Percentiles rank a stretch among this genome's conserved stretches.
These are phyloP conservation scores for Rhinocladiella mackenziei DNA, from an alignment of 2,329 filamentous ascomycete species.

Conservation along the genomic window DNA sequence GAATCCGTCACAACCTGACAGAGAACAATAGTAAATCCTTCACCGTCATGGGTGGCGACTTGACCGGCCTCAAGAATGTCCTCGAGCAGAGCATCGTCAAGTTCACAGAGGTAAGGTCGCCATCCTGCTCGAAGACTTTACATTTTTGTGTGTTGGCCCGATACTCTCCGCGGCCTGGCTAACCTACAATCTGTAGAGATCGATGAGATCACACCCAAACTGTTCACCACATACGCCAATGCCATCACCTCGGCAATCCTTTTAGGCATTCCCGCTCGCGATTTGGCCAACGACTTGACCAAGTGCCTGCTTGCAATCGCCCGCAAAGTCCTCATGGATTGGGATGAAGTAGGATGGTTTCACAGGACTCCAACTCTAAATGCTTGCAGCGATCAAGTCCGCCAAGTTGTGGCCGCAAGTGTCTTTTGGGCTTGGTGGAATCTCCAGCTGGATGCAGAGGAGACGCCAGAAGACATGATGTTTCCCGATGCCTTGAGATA, in stretches of 20 bases:
- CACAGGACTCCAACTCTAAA: conserved; percentile 14
- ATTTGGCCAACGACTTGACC: conserved; percentile 18
- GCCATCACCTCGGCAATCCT: conserved; percentile 18
- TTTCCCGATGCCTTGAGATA: conserved; percentile 16
- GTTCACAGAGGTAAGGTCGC: conserved; percentile 13
- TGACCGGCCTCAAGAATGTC: conserved; percentile 16
- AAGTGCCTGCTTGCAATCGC: conserved; percentile 22
- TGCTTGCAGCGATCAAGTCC: conserved; percentile 10
- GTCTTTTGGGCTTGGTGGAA: conserved; percentile 26
- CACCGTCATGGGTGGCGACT: conserved; percentile 19
- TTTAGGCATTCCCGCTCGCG: conserved; percentile 21
- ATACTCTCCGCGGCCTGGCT: not conserved
- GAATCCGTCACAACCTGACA: conserved; percentile 21
- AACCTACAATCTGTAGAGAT: conserved; percentile 7
- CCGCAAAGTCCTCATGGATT: conserved; percentile 19
- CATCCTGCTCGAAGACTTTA: not conserved
- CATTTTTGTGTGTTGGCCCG: not conserved
- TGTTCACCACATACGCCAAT: conserved; percentile 20
- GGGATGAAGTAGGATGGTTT: conserved; percentile 25
- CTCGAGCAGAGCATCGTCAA: conserved; percentile 17
- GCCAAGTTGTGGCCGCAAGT: conserved; percentile 19
- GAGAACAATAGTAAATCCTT: conserved; percentile 25
- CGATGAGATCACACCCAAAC: conserved; percentile 11
- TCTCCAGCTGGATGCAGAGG: conserved; percentile 16
- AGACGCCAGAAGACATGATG: conserved; percentile 21